phyloP scores from a whole-genome alignment of 495 filamentous ascomycete species.

The Pseudevernia furfuracea region DNA sequence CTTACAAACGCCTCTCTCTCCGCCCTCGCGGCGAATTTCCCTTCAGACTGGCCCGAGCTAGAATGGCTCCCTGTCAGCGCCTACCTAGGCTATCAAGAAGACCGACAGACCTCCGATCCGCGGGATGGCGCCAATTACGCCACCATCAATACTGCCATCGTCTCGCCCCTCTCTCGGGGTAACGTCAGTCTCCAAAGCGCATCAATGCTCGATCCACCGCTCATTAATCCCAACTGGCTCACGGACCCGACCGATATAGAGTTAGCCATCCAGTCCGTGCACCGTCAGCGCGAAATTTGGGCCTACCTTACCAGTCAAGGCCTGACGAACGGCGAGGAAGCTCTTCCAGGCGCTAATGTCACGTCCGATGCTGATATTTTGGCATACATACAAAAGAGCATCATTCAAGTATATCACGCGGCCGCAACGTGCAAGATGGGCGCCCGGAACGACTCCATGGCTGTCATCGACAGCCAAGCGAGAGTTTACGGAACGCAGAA shows the following conservation, averaged over 20 bases:
- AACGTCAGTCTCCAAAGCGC: conserved; percentile 19
- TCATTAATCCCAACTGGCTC: conserved; percentile 43
- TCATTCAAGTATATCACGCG: conserved; percentile 45
- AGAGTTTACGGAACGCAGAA: conserved; percentile 35
- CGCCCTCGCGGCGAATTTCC: conserved; percentile 29
- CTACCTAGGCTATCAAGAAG: conserved; percentile 23
- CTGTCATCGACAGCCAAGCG: conserved; percentile 39
- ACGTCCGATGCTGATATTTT: conserved; percentile 41
- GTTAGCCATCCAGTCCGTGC: conserved; percentile 48
- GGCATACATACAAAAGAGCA: conserved; percentile 32
- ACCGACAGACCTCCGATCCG: conserved; percentile 18
- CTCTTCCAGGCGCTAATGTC: conserved; percentile 38
- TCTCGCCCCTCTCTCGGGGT: conserved; percentile 36
- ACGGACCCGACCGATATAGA: conserved; percentile 31
- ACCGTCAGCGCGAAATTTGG: conserved; percentile 34
- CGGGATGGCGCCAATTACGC: conserved; percentile 36
- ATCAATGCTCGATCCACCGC: conserved; percentile 13
- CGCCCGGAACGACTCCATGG: conserved; percentile 28
- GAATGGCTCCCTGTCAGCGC: conserved; percentile 33
- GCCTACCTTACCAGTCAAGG: conserved; percentile 18
- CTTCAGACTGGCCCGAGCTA: conserved; percentile 45
- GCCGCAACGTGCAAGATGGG: conserved; percentile 41
- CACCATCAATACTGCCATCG: conserved; percentile 30
- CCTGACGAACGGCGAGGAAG: conserved; percentile 33
- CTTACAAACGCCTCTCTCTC: conserved; percentile 13